These are phyloP conservation scores for Trametes sp. DNA, from an alignment of 1,284 basidiomycete species.

Conservation along the genomic window DNA sequence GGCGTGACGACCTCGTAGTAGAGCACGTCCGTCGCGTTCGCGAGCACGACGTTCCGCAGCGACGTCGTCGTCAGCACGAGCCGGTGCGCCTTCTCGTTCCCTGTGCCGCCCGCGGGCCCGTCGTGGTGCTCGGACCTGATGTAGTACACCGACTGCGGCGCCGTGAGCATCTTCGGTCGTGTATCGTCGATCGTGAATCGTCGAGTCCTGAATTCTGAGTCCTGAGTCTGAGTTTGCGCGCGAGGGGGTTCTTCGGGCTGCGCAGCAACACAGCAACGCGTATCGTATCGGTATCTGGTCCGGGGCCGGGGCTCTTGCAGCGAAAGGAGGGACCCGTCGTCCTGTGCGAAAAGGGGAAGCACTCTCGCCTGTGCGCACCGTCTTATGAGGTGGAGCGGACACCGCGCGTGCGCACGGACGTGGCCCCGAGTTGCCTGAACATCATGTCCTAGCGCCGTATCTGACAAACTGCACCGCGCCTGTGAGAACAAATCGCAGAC, in stretches of 20 bases:
- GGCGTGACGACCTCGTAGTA: constrained; percentile 54
- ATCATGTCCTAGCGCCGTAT: constrained; percentile 3
- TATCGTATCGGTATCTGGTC: constrained; percentile 4
- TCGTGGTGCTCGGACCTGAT: constrained; percentile 16
- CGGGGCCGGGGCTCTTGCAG: constrained; percentile 1
- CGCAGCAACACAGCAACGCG: not conserved
- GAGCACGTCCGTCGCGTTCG: constrained; percentile 47
- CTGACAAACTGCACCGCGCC: constrained; percentile 21
- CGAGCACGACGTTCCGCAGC: constrained; percentile 48
- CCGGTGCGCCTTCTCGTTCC: constrained; percentile 39
- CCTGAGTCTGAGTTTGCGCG: no score
- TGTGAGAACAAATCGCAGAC: constrained; percentile 27
- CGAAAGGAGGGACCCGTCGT: not conserved
- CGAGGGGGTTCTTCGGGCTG: not conserved
- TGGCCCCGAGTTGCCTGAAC: constrained; percentile 13
- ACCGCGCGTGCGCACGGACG: constrained; percentile 11
- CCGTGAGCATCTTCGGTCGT: not conserved
- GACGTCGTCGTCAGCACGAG: constrained; percentile 49
- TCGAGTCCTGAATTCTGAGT: no score
- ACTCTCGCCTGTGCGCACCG: not conserved
- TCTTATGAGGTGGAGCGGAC: constrained; percentile 20
- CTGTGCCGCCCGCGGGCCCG: not conserved
- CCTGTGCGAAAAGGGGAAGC: constrained; percentile 7
- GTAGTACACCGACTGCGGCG: constrained; percentile 27
- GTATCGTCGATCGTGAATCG: no score